Evolutionary conservation across 177 flowering plant genomes (phyloP), one percentile per base, ranked within the genome.

Genomic region (Vitis hybrid): DNA sequence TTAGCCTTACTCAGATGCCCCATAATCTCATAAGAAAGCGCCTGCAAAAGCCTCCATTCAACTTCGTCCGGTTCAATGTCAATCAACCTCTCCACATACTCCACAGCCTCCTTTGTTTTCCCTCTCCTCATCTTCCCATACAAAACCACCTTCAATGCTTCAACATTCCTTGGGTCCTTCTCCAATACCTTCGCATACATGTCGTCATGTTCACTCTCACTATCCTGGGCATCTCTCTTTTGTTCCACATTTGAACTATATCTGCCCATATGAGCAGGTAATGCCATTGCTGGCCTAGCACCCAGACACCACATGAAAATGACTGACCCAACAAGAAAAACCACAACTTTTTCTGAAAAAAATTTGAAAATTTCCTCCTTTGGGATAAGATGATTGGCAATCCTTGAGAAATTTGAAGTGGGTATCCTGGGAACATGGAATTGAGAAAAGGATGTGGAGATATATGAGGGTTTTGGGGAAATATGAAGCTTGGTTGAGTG

Each of bases 1-100:
- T 88, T 89, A 26, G 99, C 96, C 72, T 72, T 83, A 61, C 81
- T 82, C 62, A 89, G 63, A 19, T 90, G 66, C 69, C 92, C 98
- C 86, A 91, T 83, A 82, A 78, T 80, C 80, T 95, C 99, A 83
- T 87, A 90, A 70, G 85, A 86, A 64, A 90, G 87, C 39, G 97
- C 98, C 79, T 84, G 78, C 84, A 95, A 76, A 34, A 95, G 89
- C 83, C 89, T 90, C 99, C 98, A 95, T 66, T 95, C 99, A 56
- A 91, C 85, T 72, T 91, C 94, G 23, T 77, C 66, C 2, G 97
- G 94, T 69, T 93, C 84, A 15, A 85, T 48, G 13, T 84, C 83
- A 69, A 88, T 89, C 87, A 95, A 72, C 71, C 73, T 90, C 83
- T 91, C 89, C 67, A 95, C 92, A 75, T 82, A 85, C 84, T 83